Evolutionary conservation across 352 stramenopile species (phyloP).

Genomic region (Pythium aphanidermatum): DNA sequence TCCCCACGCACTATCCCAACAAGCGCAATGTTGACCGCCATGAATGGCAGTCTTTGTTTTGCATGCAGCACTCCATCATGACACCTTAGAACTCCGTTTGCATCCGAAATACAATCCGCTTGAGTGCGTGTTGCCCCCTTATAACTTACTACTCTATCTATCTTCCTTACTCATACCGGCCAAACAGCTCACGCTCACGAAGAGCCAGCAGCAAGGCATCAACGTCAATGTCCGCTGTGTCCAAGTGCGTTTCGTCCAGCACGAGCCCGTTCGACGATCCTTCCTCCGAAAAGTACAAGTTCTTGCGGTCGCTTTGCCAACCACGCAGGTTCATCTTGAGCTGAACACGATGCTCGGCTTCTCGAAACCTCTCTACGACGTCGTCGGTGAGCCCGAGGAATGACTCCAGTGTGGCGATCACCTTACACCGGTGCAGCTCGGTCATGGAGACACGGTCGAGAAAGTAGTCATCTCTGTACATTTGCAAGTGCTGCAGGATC

Average conservation of each 20-base stretch:
- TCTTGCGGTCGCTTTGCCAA: slow-evolving; percentile 27
- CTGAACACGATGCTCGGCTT: slow-evolving; percentile 4
- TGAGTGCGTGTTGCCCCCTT: not conserved
- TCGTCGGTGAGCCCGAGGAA: slow-evolving; percentile 24
- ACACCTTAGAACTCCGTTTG: too few species aligned
- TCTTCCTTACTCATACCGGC: not conserved
- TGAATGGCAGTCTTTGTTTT: slow-evolving; percentile 7
- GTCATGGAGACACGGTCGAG: slow-evolving; percentile 8
- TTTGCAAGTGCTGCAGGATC: slow-evolving; percentile 20
- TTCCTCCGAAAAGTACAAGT: slow-evolving; percentile 23
- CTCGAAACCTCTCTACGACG: slow-evolving; percentile 11
- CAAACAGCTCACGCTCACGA: too few species aligned
- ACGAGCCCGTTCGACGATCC: not conserved
- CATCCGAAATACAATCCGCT: slow-evolving; percentile 26
- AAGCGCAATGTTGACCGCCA: slow-evolving; percentile 16
- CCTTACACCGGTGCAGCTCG: slow-evolving; percentile 17
- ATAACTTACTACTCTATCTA: slow-evolving; percentile 1
- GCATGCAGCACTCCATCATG: too few species aligned
- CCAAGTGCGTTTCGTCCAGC: slow-evolving; percentile 1
- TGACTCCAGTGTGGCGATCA: slow-evolving; percentile 17
- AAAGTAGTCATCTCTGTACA: slow-evolving; percentile 25
- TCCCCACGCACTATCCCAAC: not conserved
- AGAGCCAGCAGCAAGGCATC: slow-evolving; percentile 11
- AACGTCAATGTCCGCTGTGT: slow-evolving; percentile 7
- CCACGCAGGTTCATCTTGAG: slow-evolving; percentile 22